Evolutionary conservation across 2,329 filamentous ascomycete genomes (phyloP).

Genomic region (Venturia carpophila): DNA sequence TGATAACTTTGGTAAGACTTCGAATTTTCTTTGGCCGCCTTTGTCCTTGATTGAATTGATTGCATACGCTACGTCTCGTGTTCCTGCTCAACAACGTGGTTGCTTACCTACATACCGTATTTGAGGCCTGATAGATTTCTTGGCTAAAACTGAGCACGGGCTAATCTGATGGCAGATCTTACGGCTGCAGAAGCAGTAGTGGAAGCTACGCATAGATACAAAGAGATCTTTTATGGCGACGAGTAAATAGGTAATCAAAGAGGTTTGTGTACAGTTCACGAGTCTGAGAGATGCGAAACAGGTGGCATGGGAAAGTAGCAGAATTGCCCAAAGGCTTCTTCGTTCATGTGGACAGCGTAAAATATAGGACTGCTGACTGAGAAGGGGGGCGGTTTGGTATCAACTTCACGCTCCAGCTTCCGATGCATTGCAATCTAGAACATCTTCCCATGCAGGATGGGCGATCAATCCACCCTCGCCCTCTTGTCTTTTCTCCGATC

Average conservation of each 20-base stretch:
- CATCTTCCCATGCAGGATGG: not conserved
- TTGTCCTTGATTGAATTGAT: not conserved
- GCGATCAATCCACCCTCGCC: constrained; percentile 31
- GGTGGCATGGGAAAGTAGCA: not conserved
- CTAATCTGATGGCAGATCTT: constrained; percentile 13
- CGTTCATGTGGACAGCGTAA: not conserved
- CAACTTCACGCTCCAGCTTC: not conserved
- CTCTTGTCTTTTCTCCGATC: constrained; percentile 39
- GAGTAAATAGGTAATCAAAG: constrained; percentile 19
- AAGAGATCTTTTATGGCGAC: constrained; percentile 67
- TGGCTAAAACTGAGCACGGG: not conserved
- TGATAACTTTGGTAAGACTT: constrained; percentile 54
- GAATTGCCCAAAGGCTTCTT: not conserved
- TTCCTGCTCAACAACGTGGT: not conserved
- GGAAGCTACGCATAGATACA: constrained; percentile 74
- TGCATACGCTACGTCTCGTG: not conserved
- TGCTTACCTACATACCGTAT: not conserved
- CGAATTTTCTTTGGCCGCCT: constrained; percentile 11
- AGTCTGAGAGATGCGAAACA: not conserved
- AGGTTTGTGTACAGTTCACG: not conserved
- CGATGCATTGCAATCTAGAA: not conserved
- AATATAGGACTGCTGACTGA: not conserved
- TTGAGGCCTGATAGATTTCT: not conserved
- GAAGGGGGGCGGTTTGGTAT: not conserved
- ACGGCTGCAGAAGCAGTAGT: constrained; percentile 58